A percentile compares a stretch with the other conserved stretches of the same genome.
Evolutionary conservation across 2,329 filamentous ascomycete species (phyloP).

Genomic region (Xylaria hypoxylon): DNA sequence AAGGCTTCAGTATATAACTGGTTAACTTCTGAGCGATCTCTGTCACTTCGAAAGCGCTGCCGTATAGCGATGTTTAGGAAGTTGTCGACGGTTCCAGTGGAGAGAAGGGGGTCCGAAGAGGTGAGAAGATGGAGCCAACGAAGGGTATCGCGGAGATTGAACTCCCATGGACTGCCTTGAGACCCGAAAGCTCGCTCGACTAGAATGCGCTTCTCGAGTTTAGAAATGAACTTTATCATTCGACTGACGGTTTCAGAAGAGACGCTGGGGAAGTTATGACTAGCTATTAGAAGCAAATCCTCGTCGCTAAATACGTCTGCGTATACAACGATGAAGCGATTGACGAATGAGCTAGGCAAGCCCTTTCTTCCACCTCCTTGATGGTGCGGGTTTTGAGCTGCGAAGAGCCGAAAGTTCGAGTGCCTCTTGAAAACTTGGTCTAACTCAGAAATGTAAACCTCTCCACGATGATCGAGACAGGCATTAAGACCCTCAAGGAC

Average conservation of each 20-base stretch:
- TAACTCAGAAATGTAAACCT: constrained; percentile 94
- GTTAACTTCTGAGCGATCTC: constrained; percentile 74
- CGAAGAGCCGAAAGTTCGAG: constrained; percentile 91
- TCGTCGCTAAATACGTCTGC: constrained; percentile 87
- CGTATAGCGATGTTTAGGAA: constrained; percentile 85
- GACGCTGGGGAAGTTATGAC: constrained; percentile 77
- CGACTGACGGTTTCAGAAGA: constrained; percentile 68
- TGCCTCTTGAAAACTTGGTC: constrained; percentile 94
- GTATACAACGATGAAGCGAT: constrained; percentile 97
- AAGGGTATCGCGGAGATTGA: constrained; percentile 90
- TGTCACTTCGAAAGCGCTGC: constrained; percentile 83
- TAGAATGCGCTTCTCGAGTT: constrained; percentile 78
- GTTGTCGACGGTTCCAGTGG: constrained; percentile 71
- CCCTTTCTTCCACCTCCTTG: constrained; percentile 97
- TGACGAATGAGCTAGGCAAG: constrained; percentile 94
- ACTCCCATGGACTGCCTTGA: constrained; percentile 89
- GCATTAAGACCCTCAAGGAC: constrained; percentile 96
- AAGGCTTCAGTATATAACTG: constrained; percentile 76
- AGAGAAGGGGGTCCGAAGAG: constrained; percentile 69
- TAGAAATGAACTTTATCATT: constrained; percentile 83
- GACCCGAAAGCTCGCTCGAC: constrained; percentile 68
- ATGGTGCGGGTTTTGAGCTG: constrained; percentile 96
- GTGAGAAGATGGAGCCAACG: constrained; percentile 84
- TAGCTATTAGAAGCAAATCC: constrained; percentile 85
- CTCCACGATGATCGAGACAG: constrained; percentile 94